Evolutionary conservation across 2,329 filamentous ascomycete species (phyloP).

Genomic region (Trichoderma lentiforme): DNA sequence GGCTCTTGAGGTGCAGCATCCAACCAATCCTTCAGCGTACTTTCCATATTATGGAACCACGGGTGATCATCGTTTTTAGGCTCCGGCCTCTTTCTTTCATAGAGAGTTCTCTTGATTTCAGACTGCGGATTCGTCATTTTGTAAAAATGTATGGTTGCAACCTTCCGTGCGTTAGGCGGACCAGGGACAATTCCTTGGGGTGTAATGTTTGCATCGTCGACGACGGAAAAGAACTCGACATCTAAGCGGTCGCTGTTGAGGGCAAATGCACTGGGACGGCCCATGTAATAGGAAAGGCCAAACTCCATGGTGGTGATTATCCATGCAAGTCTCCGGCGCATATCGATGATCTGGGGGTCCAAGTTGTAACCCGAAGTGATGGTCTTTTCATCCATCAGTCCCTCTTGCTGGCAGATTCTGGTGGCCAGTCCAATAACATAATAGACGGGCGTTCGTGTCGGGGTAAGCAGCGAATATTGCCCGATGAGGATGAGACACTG

Average conservation of each 20-base stretch:
- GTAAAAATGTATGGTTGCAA: constrained; percentile 87
- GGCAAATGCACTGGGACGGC: constrained; percentile 80
- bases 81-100: constrained; percentile 75
- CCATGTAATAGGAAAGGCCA: constrained; percentile 81
- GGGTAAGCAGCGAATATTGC: constrained; percentile 88
- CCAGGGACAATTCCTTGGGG: constrained; percentile 69
- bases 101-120: constrained; percentile 81
- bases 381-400: constrained; percentile 84
- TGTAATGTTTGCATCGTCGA: constrained; percentile 81
- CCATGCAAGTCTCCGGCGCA: constrained; percentile 87
- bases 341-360: constrained; percentile 76
- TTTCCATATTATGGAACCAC: constrained; percentile 80
- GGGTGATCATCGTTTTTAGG: constrained; percentile 78
- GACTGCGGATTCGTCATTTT: constrained; percentile 85
- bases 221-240: constrained; percentile 77
- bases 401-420: constrained; percentile 83
- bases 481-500: constrained; percentile 86
- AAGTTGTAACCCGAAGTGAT: constrained; percentile 63
- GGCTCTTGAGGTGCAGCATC: constrained; percentile 69
- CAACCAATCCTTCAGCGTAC: constrained; percentile 76
- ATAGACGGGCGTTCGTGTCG: constrained; percentile 87
- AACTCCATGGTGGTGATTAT: constrained; percentile 84
- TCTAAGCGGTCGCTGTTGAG: constrained; percentile 79
- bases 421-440: constrained; percentile 88
- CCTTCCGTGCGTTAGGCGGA: constrained; percentile 75